Evolutionary conservation across 805 yeast species (phyloP).

Genomic region (Suhomyces faveliae): DNA sequence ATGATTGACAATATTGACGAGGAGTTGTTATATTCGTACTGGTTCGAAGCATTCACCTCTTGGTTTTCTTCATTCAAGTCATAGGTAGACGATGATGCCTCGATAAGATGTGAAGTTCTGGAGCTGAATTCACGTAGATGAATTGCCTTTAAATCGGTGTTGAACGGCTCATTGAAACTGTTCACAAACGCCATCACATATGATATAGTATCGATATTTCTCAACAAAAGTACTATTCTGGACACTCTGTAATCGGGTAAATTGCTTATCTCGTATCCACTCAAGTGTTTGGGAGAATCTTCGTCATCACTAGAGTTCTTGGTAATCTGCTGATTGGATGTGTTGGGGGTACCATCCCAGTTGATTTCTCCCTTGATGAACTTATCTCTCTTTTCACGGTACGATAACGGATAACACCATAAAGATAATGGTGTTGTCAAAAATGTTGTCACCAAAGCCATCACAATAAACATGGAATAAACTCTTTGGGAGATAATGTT

Average conservation of each 20-base stretch:
- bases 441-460: slow-evolving; percentile 79
- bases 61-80: slow-evolving; percentile 13
- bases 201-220: slow-evolving; percentile 32
- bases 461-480: slow-evolving; percentile 77
- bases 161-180: slow-evolving; percentile 19
- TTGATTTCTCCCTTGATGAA: slow-evolving; percentile 24
- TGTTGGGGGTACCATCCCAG: slow-evolving; percentile 25
- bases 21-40: slow-evolving; percentile 27
- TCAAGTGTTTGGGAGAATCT: slow-evolving; percentile 2
- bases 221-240: slow-evolving; percentile 26
- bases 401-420: slow-evolving; percentile 57
- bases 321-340: slow-evolving; percentile 4
- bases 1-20: slow-evolving; percentile 35
- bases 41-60: slow-evolving; percentile 14
- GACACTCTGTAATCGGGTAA: slow-evolving; percentile 23
- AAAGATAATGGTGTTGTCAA: slow-evolving; percentile 75
- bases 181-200: slow-evolving; percentile 33
- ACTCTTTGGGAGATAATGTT: slow-evolving; percentile 62
- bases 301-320: slow-evolving; percentile 4
- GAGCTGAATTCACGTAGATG: slow-evolving; percentile 61
- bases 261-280: slow-evolving; percentile 11
- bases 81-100: slow-evolving; percentile 48
- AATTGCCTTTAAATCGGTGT: slow-evolving; percentile 45
- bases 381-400: slow-evolving; percentile 51
- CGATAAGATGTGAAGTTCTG: slow-evolving; percentile 66